Base-by-base conservation (phyloP, 257 asterid species). In the Solanum corneliomulleri region DNA sequence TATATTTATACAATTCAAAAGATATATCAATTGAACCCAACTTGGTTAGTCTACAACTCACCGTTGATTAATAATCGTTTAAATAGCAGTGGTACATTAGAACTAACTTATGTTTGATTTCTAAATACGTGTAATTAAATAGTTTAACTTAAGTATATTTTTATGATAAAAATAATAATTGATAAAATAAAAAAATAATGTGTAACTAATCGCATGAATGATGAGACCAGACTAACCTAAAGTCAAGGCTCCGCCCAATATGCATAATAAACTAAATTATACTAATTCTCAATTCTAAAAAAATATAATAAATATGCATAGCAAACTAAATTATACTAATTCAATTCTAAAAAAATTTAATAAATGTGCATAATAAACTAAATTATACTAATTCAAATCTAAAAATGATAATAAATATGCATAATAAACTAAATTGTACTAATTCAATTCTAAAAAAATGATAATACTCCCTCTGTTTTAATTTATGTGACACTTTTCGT, bases 171-270 rank as follows among this genome's bases (percentile, higher is more conserved):
- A 60, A 60, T 0, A 60, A 23, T 23, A 62, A 62, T 62, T 1
- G 0, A n/a, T 21, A 60, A 23, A 21, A 4, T 23, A 29, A 62
- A 27, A 27, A 27, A 66, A 14, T 29, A 69, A 1, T 69, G 76
- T 15, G 23, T 29, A 7, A 5, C 9, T n/a, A 0, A 29, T 62
- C 5, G 15, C 3, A 6, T 62, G 31, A 62, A 23, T 4, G 69
- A 62, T 23, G 0, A 62, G 15, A 23, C 15, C 3, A 3, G 3
- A 1, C 7, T 23, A 62, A 62, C 1, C 7, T 60, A 60, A 9
- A 21, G 14, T 60, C 0, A 3, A 60, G 3, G 15, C 15, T 60
- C 6, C 10, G 0, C 5, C 12, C 27, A 9, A 21, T 3, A 58
- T 56, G 10, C 23, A 16, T 52, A 52, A 14, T 49, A 49, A 49